These are phyloP conservation scores for Boletus tomentosulus DNA, from an alignment of 768 basidiomycete genomes.

Conservation along the genomic window DNA sequence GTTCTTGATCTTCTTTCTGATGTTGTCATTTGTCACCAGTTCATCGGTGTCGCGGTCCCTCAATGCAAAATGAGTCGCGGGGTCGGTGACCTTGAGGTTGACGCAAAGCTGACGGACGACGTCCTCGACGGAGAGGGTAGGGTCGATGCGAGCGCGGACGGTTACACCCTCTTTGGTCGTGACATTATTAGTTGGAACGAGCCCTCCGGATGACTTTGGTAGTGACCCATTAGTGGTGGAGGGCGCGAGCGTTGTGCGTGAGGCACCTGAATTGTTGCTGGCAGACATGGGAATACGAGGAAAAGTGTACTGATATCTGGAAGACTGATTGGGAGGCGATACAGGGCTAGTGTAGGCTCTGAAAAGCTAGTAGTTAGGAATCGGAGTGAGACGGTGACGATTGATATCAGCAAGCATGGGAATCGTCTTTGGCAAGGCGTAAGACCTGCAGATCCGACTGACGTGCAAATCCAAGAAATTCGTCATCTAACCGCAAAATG, in stretches of 20 bases:
- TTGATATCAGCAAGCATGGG: conserved; percentile 40
- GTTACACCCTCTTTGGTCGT: conserved; percentile 70
- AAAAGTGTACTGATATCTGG: not conserved
- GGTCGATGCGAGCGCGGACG: conserved; percentile 82
- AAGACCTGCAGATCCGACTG: conserved; percentile 44
- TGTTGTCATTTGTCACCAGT: conserved; percentile 82
- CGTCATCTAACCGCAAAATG: conserved; percentile 33
- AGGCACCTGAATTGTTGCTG: conserved; percentile 28
- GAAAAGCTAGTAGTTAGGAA: conserved; percentile 7
- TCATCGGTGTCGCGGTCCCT: conserved; percentile 76
- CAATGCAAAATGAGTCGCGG: conserved; percentile 68
- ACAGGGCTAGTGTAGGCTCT: conserved; percentile 1
- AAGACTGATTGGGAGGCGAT: not conserved
- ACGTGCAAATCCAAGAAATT: conserved; percentile 57
- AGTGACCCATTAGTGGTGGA: conserved; percentile 31
- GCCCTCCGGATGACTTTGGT: conserved; percentile 39
- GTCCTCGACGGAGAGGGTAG: conserved; percentile 77
- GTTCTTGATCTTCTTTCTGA: conserved; percentile 74
- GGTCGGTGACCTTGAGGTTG: conserved; percentile 74
- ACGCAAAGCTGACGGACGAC: conserved; percentile 80
- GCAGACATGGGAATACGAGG: conserved; percentile 20
- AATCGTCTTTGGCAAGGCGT: conserved; percentile 35
- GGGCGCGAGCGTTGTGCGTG: conserved; percentile 27
- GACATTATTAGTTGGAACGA: conserved; percentile 83
- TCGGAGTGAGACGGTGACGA: not conserved